Evolutionary conservation across 306 rosid genomes (phyloP).

Genomic region (Albizia julibrissin): DNA sequence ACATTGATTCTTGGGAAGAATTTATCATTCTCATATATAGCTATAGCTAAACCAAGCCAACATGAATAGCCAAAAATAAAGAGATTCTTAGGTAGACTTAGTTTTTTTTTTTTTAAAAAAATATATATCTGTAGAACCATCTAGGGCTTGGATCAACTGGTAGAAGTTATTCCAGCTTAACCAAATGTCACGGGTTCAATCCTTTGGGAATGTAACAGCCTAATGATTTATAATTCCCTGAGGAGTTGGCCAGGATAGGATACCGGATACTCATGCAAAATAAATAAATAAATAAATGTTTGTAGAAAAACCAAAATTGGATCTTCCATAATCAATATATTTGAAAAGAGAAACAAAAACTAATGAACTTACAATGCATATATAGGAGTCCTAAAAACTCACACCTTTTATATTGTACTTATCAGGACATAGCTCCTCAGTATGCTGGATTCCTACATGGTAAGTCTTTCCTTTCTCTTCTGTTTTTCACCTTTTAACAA

Average conservation of each 20-base stretch:
- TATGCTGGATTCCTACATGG: constrained; percentile 91
- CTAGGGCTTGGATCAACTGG: too few relatives aligned
- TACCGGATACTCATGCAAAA: too few relatives aligned
- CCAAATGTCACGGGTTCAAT: too few relatives aligned
- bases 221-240: too few relatives aligned
- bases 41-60: background rate
- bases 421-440: constrained; percentile 94
- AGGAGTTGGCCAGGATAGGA: too few relatives aligned
- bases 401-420: constrained; percentile 27
- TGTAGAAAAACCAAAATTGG: too few relatives aligned
- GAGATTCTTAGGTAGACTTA: background rate
- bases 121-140: background rate
- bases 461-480: constrained; percentile 23
- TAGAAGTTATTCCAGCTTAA: too few relatives aligned
- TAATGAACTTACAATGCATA: background rate
- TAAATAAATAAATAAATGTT: too few relatives aligned
- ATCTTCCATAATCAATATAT: background rate
- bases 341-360: background rate
- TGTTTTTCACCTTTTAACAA: background rate
- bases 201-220: too few relatives aligned
- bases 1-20: background rate
- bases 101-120: background rate
- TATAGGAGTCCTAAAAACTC: constrained; percentile 4
- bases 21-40: background rate
- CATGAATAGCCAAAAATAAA: background rate